These are phyloP conservation scores for Rhizophora apiculata DNA, from an alignment of 345 rosid species.

Conservation along the genomic window DNA sequence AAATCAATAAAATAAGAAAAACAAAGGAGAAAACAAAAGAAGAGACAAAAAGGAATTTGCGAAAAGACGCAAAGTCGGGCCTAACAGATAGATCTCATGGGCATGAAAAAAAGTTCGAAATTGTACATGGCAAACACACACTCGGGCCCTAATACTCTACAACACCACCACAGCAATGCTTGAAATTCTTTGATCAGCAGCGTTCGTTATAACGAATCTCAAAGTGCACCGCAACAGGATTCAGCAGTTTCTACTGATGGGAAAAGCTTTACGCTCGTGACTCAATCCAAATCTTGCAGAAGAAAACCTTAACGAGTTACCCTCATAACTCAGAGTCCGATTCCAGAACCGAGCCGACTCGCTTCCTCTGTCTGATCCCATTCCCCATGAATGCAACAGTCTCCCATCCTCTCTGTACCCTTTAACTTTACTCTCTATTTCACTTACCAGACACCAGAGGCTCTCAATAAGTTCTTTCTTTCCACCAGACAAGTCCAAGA, in stretches of 20 bases:
- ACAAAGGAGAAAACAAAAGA: too few relatives aligned
- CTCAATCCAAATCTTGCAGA: constrained; percentile 44
- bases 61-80: too few relatives aligned
- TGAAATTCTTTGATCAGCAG: too few relatives aligned
- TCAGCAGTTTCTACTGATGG: background rate
- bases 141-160: too few relatives aligned
- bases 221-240: background rate
- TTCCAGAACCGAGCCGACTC: constrained; percentile 66
- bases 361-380: constrained; percentile 20
- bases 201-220: background rate
- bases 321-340: constrained; percentile 24
- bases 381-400: constrained; percentile 23
- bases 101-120: too few relatives aligned
- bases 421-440: constrained; percentile 34
- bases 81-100: too few relatives aligned
- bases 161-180: too few relatives aligned
- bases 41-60: too few relatives aligned
- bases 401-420: constrained; percentile 19
- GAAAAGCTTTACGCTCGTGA: background rate
- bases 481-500: constrained; percentile 27
- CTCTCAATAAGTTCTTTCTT: constrained; percentile 47
- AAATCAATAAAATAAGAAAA: too few relatives aligned
- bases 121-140: too few relatives aligned
- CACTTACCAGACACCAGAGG: constrained; percentile 47
- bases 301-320: constrained; percentile 36